Percentiles rank a stretch among this genome's conserved stretches.
phyloP scores from a whole-genome alignment of 352 stramenopile genomes.

The Phytophthora ohioensis region DNA sequence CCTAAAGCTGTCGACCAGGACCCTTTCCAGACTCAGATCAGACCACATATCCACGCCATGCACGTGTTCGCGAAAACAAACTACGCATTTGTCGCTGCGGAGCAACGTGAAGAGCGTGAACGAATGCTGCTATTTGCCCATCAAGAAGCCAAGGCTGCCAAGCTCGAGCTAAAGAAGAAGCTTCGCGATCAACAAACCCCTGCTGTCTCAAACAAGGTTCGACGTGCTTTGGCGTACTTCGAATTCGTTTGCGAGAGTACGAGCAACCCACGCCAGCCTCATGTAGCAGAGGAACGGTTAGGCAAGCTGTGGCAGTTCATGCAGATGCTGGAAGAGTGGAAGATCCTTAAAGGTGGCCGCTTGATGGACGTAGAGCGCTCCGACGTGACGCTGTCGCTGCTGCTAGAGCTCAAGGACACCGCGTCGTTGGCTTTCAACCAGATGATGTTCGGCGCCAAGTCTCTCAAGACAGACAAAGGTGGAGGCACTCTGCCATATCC shows the following conservation, averaged over 20 bases:
- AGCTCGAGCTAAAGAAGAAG: constrained; percentile 54
- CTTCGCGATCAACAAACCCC: constrained; percentile 38
- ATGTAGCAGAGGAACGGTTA: constrained; percentile 56
- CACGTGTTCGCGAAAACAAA: constrained; percentile 52
- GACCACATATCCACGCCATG: constrained; percentile 65
- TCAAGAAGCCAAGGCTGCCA: constrained; percentile 59
- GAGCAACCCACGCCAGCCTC: constrained; percentile 39
- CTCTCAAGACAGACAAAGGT: constrained; percentile 27
- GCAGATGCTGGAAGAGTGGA: constrained; percentile 80
- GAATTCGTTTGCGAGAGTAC: constrained; percentile 66
- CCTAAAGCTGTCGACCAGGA: constrained; percentile 59
- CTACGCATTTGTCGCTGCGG: constrained; percentile 51
- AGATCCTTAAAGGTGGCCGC: constrained; percentile 71
- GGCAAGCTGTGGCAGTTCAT: constrained; percentile 81
- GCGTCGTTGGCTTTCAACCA: constrained; percentile 57
- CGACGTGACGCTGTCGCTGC: constrained; percentile 51
- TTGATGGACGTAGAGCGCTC: constrained; percentile 71
- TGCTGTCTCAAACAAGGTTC: constrained; percentile 60
- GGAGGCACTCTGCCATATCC: constrained; percentile 58
- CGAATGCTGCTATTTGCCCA: constrained; percentile 56
- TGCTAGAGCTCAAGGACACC: constrained; percentile 64
- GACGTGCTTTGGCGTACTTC: constrained; percentile 68
- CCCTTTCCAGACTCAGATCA: constrained; percentile 61
- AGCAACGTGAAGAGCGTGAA: constrained; percentile 64
- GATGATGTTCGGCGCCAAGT: constrained; percentile 46